Evolutionary conservation across 345 rosid genomes (phyloP), one percentile per base, ranked within the genome.

Genomic region (Hypericum androsaemum): DNA sequence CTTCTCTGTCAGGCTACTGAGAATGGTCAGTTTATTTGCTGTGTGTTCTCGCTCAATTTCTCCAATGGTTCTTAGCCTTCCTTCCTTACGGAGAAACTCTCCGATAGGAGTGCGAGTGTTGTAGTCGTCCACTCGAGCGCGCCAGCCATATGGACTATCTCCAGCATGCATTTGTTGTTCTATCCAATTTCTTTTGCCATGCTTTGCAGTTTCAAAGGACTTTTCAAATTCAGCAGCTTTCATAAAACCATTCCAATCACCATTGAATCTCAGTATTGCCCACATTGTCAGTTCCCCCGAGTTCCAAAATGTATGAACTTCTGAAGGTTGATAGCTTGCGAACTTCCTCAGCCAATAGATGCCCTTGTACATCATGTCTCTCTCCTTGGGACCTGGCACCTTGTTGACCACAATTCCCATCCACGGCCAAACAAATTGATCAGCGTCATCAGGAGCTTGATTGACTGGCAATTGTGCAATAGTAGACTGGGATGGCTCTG

Each of bases 381-480:
- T 50, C 52, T 68, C 61, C 8, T 63, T 65, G 15, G 65, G 49
- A 9, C 70, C 70, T 14, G 55, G 47, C 13, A 69, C 56, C 9
- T 74, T 73, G 36, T 77, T 71, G 35, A 66, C 69, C 7, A 89
- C 47, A 9, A 89, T 74, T 41, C 83, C 97, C 82, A 81, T 82
- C 96, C 90, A 84, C 42, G 96, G 97, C 80, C 82, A 84, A 6
- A 89, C 92, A 70, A 73, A 80, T 10, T 59, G 47, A 9, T 86
- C 83, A 37, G 12, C 64, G 12, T 57, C 66, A 58, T 56, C 68
- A 3, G 70, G 63, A 44, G 70, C 42, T 52, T 37, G 64, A 12
- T 49, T 71, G 47, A 55, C 48, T 16, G 64, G 68, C 43, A 47
- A 74, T n/a, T 57, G 61, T 37, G 6, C 56, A 22, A 22, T 22